phyloP scores from a whole-genome alignment of 495 filamentous ascomycete genomes.

The Geoglossum glabrum region DNA sequence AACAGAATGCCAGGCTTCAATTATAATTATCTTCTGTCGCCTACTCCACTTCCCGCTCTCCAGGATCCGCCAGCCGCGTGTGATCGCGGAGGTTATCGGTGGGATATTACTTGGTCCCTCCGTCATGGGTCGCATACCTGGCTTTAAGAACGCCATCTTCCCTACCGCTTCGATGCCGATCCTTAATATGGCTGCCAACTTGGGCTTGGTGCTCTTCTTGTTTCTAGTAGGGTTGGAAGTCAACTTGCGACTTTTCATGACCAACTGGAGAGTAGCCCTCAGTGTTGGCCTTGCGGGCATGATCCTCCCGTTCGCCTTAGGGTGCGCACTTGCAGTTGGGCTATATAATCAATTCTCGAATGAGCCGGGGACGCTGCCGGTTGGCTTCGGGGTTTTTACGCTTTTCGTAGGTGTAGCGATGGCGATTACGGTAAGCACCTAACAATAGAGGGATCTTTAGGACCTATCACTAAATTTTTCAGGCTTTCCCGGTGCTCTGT shows the following conservation, averaged over 20 bases:
- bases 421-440: slow-evolving; percentile 50
- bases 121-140: slow-evolving; percentile 65
- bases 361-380: slow-evolving; percentile 38
- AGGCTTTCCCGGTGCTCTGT: slow-evolving; percentile 87
- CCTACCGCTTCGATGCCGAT: slow-evolving; percentile 51
- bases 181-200: slow-evolving; percentile 65
- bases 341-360: slow-evolving; percentile 59
- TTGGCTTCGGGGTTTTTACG: slow-evolving; percentile 65
- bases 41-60: slow-evolving; percentile 69
- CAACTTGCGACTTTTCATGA: slow-evolving; percentile 63
- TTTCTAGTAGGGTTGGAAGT: slow-evolving; percentile 90
- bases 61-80: slow-evolving; percentile 69
- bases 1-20: slow-evolving; percentile 41
- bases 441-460: not conserved
- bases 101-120: slow-evolving; percentile 81
- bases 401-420: slow-evolving; percentile 91
- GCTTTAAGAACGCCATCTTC: slow-evolving; percentile 62
- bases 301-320: slow-evolving; percentile 53
- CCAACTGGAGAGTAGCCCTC: slow-evolving; percentile 70
- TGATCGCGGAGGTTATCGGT: slow-evolving; percentile 91
- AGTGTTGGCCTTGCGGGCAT: slow-evolving; percentile 75
- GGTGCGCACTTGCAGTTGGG: slow-evolving; percentile 65
- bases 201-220: slow-evolving; percentile 77
- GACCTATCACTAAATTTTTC: not conserved
- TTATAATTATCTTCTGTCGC: slow-evolving; percentile 83